Conservation (phyloP, 306 rosid species). For the Acmispon strigosus region DNA sequence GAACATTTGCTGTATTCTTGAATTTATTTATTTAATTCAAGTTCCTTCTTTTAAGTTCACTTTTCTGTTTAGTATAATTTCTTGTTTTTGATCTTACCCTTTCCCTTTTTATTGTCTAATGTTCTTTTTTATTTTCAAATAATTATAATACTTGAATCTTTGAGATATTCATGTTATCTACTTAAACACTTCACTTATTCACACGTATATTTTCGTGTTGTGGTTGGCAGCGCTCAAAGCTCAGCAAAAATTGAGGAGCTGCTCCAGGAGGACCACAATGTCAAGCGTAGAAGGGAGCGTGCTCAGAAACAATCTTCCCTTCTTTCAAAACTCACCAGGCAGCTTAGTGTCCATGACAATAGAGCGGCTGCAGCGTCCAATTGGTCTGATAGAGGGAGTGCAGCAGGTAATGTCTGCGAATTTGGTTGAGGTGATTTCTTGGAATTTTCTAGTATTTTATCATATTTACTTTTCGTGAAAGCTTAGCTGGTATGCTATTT, state of each 20-base stretch:
- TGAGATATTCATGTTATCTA: constrained; percentile 4
- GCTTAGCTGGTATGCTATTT: background rate
- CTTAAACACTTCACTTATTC: background rate
- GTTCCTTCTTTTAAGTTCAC: background rate
- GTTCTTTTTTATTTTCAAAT: background rate
- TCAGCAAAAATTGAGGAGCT: constrained; percentile 46
- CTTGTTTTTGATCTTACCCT: constrained; percentile 8
- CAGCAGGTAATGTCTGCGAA: constrained; percentile 31
- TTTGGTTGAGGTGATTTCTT: constrained; percentile 10
- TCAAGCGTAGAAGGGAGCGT: constrained; percentile 43
- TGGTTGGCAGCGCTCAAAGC: constrained; percentile 43
- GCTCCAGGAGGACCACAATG: constrained; percentile 43
- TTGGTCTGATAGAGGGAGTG: constrained; percentile 41
- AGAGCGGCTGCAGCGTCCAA: constrained; percentile 40
- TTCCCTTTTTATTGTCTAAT: background rate
- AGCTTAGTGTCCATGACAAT: constrained; percentile 47
- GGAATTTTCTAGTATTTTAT: background rate
- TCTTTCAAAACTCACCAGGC: constrained; percentile 47
- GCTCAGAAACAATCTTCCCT: constrained; percentile 50
- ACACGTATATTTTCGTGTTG: background rate
- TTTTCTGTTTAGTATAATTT: background rate
- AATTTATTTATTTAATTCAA: background rate
- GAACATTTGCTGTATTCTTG: background rate
- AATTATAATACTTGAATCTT: background rate
- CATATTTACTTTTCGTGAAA: background rate